These are phyloP conservation scores for Boletellus sp. DNA, from an alignment of 768 basidiomycete species.

Conservation along the genomic window DNA sequence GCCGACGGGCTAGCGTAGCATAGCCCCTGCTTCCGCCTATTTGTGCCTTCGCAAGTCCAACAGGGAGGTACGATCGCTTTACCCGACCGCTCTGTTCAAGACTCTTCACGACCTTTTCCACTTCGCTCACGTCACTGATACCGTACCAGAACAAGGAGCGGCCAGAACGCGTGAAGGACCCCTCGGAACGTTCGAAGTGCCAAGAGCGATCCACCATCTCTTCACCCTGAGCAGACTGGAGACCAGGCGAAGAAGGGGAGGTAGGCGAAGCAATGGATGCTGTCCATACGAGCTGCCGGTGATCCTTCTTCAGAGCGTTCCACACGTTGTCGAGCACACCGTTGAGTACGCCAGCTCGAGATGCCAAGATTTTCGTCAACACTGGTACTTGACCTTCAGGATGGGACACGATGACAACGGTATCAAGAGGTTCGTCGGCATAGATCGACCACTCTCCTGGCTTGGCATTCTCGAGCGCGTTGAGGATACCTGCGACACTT, in stretches of 20 bases:
- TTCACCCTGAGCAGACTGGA: constrained; percentile 53
- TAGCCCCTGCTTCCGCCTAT: constrained; percentile 20
- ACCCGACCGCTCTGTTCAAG: constrained; percentile 81
- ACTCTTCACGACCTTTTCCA: constrained; percentile 76
- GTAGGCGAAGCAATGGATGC: constrained; percentile 51
- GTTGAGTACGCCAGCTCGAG: constrained; percentile 86
- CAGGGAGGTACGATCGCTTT: constrained; percentile 82
- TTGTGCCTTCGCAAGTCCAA: constrained; percentile 18
- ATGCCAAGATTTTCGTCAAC: constrained; percentile 88
- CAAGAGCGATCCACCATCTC: constrained; percentile 82
- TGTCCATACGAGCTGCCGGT: constrained; percentile 96
- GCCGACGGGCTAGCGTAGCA: constrained; percentile 27
- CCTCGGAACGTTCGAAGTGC: constrained; percentile 99
- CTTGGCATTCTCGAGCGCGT: constrained; percentile 56
- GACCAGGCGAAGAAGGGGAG: constrained; percentile 1
- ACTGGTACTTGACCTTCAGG: constrained; percentile 87
- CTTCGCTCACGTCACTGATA: constrained; percentile 84
- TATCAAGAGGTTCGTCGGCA: constrained; percentile 97
- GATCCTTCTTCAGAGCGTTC: constrained; percentile 92
- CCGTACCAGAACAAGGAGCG: constrained; percentile 98
- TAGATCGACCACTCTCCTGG: constrained; percentile 88
- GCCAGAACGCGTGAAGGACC: constrained; percentile 93
- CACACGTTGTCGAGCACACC: constrained; percentile 97
- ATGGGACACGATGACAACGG: constrained; percentile 89
- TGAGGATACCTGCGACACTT: constrained; percentile 83